These are phyloP conservation scores for Salix udensis DNA, from an alignment of 345 rosid species.

Conservation along the genomic window DNA sequence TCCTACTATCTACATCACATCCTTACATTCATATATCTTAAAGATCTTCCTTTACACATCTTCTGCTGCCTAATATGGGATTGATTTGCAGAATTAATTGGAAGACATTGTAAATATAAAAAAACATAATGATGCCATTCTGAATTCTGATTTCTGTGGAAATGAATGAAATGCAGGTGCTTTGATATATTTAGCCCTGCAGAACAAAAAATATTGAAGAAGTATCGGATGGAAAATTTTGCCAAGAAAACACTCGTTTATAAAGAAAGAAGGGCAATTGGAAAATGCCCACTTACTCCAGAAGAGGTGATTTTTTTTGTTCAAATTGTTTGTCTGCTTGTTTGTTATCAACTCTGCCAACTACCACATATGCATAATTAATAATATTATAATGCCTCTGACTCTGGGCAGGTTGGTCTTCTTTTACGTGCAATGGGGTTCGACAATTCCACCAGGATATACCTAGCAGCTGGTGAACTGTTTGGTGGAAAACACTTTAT, in stretches of 20 bases:
- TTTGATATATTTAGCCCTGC: constrained; percentile 75
- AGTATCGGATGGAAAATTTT: constrained; percentile 84
- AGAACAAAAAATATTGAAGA: constrained; percentile 68
- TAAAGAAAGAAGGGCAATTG: constrained; percentile 76
- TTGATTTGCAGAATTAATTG: neutral
- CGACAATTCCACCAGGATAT: constrained; percentile 82
- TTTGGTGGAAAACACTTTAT: constrained; percentile 91
- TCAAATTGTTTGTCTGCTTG: neutral
- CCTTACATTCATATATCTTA: neutral
- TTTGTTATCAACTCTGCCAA: neutral
- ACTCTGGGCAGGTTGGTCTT: constrained; percentile 74
- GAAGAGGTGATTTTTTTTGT: constrained; percentile 57
- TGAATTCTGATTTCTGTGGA: neutral
- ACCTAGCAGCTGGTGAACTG: constrained; percentile 91
- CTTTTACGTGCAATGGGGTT: constrained; percentile 84
- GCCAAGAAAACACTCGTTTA: constrained; percentile 63
- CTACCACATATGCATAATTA: neutral
- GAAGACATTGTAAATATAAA: neutral
- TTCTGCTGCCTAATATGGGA: neutral
- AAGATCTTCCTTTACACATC: neutral
- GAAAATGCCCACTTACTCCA: constrained; percentile 89
- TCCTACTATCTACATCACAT: neutral
- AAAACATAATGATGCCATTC: neutral
- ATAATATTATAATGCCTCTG: constrained; percentile 13
- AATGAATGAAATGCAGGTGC: constrained; percentile 52